phyloP scores from a whole-genome alignment of 768 basidiomycete genomes.

The Mycena chlorophos region DNA sequence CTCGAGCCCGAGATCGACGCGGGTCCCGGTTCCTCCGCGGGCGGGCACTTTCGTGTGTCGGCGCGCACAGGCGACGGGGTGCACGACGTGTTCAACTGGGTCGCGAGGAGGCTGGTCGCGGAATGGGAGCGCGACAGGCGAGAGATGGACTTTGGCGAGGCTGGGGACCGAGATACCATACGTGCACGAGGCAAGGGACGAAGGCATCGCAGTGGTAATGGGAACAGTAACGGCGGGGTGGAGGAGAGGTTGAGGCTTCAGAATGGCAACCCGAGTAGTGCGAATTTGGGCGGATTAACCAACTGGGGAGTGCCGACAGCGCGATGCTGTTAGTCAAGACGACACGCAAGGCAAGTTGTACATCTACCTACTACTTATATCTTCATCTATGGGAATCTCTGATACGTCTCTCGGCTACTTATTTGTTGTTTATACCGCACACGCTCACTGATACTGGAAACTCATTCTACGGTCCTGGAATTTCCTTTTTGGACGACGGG shows the following conservation, averaged over 20 bases:
- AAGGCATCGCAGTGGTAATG: neutral
- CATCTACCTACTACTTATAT: no score
- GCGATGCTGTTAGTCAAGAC: no score
- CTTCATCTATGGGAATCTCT: no score
- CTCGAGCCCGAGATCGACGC: slow-evolving; percentile 22
- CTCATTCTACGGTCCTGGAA: no score
- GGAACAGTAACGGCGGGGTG: neutral
- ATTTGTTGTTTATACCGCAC: no score
- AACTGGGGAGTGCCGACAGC: no score
- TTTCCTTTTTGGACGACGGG: no score
- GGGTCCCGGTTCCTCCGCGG: slow-evolving; percentile 42
- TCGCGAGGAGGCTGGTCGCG: slow-evolving; percentile 60
- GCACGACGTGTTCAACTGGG: slow-evolving; percentile 71
- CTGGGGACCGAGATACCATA: neutral
- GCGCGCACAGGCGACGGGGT: slow-evolving; percentile 80
- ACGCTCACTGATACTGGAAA: no score
- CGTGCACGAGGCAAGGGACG: slow-evolving; percentile 3
- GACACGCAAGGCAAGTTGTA: no score
- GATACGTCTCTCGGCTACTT: no score
- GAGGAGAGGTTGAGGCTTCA: slow-evolving; percentile 3
- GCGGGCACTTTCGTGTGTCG: slow-evolving; percentile 71
- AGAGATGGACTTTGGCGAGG: slow-evolving; percentile 1
- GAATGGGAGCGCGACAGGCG: slow-evolving; percentile 47
- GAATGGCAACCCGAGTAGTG: no score
- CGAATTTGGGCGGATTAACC: no score